Evolutionary conservation across 371 early-diverging fungal genomes (phyloP).

Genomic region (Mortierella polycephala): DNA sequence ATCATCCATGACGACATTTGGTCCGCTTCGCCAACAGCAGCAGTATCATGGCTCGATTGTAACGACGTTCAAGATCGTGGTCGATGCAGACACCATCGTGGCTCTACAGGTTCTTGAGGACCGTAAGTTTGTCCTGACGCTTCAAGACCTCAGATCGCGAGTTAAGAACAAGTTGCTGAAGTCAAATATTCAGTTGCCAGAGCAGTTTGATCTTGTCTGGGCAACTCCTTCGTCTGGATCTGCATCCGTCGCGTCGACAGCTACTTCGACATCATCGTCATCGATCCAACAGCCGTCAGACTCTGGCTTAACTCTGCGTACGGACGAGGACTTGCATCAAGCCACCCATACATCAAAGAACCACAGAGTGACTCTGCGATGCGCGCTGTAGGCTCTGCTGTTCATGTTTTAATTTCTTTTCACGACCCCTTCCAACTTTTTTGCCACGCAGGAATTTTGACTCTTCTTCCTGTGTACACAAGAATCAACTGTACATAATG

Average conservation of each 20-base stretch:
- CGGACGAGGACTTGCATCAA: conserved; percentile 31
- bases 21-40: not conserved
- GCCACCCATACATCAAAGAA: conserved; percentile 36
- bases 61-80: conserved; percentile 50
- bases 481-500: not conserved
- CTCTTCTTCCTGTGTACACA: not conserved
- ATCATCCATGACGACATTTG: not conserved
- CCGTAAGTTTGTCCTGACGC: conserved; percentile 25
- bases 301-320: conserved; percentile 14
- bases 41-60: conserved; percentile 6
- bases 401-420: not conserved
- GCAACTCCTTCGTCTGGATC: not conserved
- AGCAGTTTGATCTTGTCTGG: conserved; percentile 42
- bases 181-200: conserved; percentile 45
- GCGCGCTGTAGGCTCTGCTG: conserved; percentile 4
- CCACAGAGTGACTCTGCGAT: conserved; percentile 42
- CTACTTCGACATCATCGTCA: conserved; percentile 1
- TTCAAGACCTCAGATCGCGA: conserved; percentile 24
- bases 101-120: conserved; percentile 45
- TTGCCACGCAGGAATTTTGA: not conserved
- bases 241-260: not conserved
- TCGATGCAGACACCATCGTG: conserved; percentile 52
- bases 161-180: conserved; percentile 36
- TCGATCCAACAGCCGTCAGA: conserved; percentile 8
- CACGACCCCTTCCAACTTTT: not conserved